Percentiles rank a stretch among this genome's conserved stretches.
phyloP scores from a whole-genome alignment of 768 basidiomycete genomes.

The Trametes maxima region DNA sequence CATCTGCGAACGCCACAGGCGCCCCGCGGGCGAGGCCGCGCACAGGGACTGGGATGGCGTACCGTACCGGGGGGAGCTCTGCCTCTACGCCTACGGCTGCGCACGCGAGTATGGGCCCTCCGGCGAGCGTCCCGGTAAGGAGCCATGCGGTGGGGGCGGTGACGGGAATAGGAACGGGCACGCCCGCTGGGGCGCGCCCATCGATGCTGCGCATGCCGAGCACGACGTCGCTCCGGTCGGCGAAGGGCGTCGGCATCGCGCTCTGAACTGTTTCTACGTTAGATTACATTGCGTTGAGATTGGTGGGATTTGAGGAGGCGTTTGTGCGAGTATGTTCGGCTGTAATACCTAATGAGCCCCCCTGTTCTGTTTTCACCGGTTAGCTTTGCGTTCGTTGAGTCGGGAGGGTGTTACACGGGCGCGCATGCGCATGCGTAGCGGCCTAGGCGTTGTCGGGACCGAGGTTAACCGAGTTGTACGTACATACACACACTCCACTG shows the following conservation, averaged over 20 bases:
- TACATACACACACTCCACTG: neutral
- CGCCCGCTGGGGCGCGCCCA: conserved; percentile 9
- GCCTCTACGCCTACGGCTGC: conserved; percentile 1
- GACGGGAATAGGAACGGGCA: neutral
- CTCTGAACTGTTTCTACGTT: conserved; percentile 6
- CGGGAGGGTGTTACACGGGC: neutral
- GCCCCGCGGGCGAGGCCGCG: conserved; percentile 47
- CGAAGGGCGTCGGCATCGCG: conserved; percentile 23
- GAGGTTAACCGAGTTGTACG: neutral
- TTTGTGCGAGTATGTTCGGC: conserved; percentile 14
- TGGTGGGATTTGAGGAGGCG: neutral
- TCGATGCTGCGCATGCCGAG: conserved; percentile 29
- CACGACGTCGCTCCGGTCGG: conserved; percentile 20
- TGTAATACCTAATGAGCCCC: conserved; percentile 15
- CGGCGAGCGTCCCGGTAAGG: too few relatives aligned
- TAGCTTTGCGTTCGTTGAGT: neutral
- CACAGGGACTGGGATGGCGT: conserved; percentile 72
- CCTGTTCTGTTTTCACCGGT: conserved; percentile 5
- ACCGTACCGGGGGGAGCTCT: conserved; percentile 41
- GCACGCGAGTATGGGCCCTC: neutral
- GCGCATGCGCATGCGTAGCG: neutral
- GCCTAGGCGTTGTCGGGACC: too few relatives aligned
- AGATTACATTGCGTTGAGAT: neutral
- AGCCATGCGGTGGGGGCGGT: neutral
- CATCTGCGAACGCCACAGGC: neutral